Base-by-base conservation (phyloP, 768 basidiomycete genomes). In the Coprinopsis strossmayeri region DNA sequence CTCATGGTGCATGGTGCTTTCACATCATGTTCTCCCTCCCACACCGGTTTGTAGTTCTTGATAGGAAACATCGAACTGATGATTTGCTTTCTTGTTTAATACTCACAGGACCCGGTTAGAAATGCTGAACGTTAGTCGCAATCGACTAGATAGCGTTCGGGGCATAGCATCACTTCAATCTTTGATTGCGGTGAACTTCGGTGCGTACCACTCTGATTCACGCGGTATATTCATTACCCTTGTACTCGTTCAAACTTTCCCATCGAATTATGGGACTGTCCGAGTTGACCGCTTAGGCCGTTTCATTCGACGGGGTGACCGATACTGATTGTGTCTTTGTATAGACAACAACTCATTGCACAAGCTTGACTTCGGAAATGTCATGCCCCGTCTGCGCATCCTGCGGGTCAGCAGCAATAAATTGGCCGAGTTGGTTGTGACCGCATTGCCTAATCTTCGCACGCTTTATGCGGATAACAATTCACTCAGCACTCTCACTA, bases 391-490 rank as follows among this genome's bases (percentile, higher is more conserved):
- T 55, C 66, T 99, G 55, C 82, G 89, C n/a, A 83, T 91, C 41
- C 78, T 98, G 45, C 84, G 91, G 26, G 69, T 86, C 45, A 92
- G 87, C 71, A 78, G 81, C 60, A 99, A 99, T 68, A 75, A 79
- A 32, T 65, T 99, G 55, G 66, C 73, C 44, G 62, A 69, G 50
- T 72, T 99, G 48, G 74, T 91, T 59, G 75, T 77, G 55, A 73
- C 73, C 27, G 65, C 71, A 28, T 78, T 88, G 61, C 70, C 78
- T 2, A 83, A 81, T 63, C 67, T 97, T 58, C 81, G 92, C 55
- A 95, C 90, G 61, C 78, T 99, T 12, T 97, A 96, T 64, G 81
- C 88, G 65, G 96, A 99, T 72, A 83, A 84, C 64, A 95, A 96
- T 61, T 64, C 64, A 34, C 71, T 90, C 26, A 67, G 62, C 26